These are phyloP conservation scores for Zoysia matrella DNA, from an alignment of 202 grass and related monocot species.

Conservation along the genomic window DNA sequence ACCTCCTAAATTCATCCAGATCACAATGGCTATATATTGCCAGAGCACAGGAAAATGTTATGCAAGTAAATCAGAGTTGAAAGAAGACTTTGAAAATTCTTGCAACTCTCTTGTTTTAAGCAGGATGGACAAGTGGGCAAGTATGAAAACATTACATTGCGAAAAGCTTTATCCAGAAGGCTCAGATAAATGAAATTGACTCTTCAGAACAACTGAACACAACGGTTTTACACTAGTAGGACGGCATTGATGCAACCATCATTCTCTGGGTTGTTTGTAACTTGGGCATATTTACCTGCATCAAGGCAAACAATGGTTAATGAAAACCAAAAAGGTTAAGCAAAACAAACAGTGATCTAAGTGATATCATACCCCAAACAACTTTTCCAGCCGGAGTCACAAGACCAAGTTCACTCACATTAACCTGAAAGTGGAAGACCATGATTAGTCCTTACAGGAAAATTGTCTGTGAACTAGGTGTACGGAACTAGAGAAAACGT, in stretches of 20 bases:
- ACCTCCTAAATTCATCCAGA: too few relatives aligned
- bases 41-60: too few relatives aligned
- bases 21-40: too few relatives aligned
- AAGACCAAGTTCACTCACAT: slow-evolving; percentile 80
- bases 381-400: slow-evolving; percentile 81
- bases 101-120: too few relatives aligned
- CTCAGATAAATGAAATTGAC: not conserved
- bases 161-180: too few relatives aligned
- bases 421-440: slow-evolving; percentile 51
- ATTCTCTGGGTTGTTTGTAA: slow-evolving; percentile 82
- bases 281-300: slow-evolving; percentile 72
- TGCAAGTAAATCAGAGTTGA: too few relatives aligned
- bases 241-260: slow-evolving; percentile 78
- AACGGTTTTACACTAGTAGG: slow-evolving; percentile 56
- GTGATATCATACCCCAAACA: slow-evolving; percentile 62
- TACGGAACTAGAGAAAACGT: not conserved
- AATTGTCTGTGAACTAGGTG: too few relatives aligned
- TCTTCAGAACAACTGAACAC: not conserved
- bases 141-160: too few relatives aligned
- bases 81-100: too few relatives aligned
- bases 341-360: not conserved
- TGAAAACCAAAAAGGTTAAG: not conserved
- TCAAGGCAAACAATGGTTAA: slow-evolving; percentile 5
- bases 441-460: not conserved
- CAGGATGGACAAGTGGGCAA: too few relatives aligned